These are phyloP conservation scores for Amborella trichopoda DNA, from an alignment of 164 flowering plant species.

Conservation along the genomic window DNA sequence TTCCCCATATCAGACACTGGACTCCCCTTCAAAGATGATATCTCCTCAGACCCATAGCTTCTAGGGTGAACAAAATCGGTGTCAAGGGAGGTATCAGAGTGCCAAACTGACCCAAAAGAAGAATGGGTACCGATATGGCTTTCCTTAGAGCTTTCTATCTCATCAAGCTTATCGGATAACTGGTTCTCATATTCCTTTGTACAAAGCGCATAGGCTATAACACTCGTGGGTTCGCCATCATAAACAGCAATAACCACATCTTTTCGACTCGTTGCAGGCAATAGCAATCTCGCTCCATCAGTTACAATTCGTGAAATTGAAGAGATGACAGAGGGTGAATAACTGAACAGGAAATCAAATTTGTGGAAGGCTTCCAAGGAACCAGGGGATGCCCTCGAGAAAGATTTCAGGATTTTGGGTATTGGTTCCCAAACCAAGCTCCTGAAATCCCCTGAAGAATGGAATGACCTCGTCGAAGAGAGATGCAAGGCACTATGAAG, in stretches of 20 bases:
- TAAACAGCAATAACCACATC: slow-evolving; percentile 74
- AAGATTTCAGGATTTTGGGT: slow-evolving; percentile 29
- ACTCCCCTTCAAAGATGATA: slow-evolving; percentile 25
- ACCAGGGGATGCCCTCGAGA: slow-evolving; percentile 32
- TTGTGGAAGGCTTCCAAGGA: slow-evolving; percentile 50
- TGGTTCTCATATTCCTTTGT: slow-evolving; percentile 63
- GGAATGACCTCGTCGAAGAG: slow-evolving; percentile 62
- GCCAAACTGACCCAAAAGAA: no score
- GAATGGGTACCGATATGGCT: no score
- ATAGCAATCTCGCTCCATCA: slow-evolving; percentile 62
- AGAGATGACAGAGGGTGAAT: slow-evolving; percentile 41
- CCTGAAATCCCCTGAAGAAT: slow-evolving; percentile 73
- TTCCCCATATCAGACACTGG: slow-evolving; percentile 36
- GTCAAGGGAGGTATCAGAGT: no score
- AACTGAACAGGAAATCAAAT: slow-evolving; percentile 21
- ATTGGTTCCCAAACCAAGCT: slow-evolving; percentile 68
- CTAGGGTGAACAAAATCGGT: slow-evolving; percentile 40
- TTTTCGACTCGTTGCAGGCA: slow-evolving; percentile 34
- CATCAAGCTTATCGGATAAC: slow-evolving; percentile 35
- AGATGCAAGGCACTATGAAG: slow-evolving; percentile 45
- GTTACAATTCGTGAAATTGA: slow-evolving; percentile 36
- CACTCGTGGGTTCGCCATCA: slow-evolving; percentile 85
- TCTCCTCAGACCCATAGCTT: slow-evolving; percentile 59
- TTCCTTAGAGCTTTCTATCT: slow-evolving; percentile 21
- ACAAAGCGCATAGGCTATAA: slow-evolving; percentile 81